phyloP scores from a whole-genome alignment of 805 yeast species.

The Starmerella scarabaei region DNA sequence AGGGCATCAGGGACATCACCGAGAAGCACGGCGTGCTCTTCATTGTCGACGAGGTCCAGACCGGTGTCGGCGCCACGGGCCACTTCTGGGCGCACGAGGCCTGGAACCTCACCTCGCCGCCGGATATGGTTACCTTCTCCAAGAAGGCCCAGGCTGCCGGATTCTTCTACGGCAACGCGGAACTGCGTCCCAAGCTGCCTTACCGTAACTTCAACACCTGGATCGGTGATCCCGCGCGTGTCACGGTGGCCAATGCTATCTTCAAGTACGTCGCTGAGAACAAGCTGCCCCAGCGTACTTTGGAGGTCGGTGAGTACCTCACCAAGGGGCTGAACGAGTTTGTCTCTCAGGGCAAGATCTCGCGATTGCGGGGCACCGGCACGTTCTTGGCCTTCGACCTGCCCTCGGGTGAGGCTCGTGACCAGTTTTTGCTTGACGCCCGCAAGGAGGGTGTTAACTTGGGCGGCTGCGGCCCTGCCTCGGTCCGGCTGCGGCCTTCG shows the following conservation, averaged over 20 bases:
- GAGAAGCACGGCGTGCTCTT: constrained; percentile 53
- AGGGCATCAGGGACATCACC: constrained; percentile 66
- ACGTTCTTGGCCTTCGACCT: constrained; percentile 77
- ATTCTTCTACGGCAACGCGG: constrained; percentile 64
- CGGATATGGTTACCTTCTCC: constrained; percentile 77
- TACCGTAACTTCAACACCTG: constrained; percentile 88
- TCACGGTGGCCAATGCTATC: constrained; percentile 63
- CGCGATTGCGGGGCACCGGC: constrained; percentile 63
- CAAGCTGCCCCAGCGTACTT: constrained; percentile 44
- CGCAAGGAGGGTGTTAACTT: constrained; percentile 58
- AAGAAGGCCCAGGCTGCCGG: constrained; percentile 87
- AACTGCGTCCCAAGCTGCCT: constrained; percentile 59
- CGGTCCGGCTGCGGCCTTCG: constrained; percentile 73
- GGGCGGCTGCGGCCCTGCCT: constrained; percentile 72
- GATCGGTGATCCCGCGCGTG: constrained; percentile 84
- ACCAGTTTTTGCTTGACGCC: constrained; percentile 46
- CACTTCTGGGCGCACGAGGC: constrained; percentile 80
- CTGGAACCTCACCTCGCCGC: constrained; percentile 59
- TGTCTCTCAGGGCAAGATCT: constrained; percentile 39
- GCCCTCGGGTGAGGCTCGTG: constrained; percentile 42
- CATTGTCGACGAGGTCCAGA: constrained; percentile 80
- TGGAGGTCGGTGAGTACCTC: constrained; percentile 54
- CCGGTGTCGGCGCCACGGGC: constrained; percentile 85
- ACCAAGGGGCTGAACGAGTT: constrained; percentile 43
- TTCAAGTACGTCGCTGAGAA: constrained; percentile 49